These are phyloP conservation scores for Thoreauomyces humboldtii DNA, from an alignment of 192 early-diverging fungal genomes.

Conservation along the genomic window DNA sequence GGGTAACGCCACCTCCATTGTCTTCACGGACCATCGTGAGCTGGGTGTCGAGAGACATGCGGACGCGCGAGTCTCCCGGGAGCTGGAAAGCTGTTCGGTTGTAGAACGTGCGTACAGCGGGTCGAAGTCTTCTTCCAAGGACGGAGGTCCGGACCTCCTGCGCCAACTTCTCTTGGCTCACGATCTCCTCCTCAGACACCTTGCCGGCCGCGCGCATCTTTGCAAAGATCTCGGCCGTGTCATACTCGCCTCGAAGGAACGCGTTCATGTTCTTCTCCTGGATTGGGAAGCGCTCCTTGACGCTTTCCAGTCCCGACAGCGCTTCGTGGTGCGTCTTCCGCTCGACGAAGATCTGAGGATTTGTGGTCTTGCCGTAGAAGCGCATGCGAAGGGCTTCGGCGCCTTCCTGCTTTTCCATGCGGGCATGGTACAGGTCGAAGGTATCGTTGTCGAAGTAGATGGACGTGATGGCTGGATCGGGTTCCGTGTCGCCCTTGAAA, in stretches of 20 bases:
- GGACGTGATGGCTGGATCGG: conserved; percentile 81
- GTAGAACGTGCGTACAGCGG: conserved; percentile 79
- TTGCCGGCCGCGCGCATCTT: conserved; percentile 67
- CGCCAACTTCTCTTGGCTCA: conserved; percentile 67
- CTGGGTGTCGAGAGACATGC: conserved; percentile 89
- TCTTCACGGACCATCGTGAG: conserved; percentile 90
- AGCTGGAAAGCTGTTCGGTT: conserved; percentile 95
- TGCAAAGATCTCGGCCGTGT: conserved; percentile 62
- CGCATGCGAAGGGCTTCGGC: conserved; percentile 84
- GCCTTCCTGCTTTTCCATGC: conserved; percentile 79
- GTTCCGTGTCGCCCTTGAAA: conserved; percentile 71
- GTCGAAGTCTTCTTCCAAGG: conserved; percentile 55
- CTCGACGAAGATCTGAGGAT: conserved; percentile 86
- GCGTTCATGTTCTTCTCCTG: conserved; percentile 87
- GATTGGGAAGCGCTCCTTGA: conserved; percentile 85
- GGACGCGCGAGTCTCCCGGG: conserved; percentile 82
- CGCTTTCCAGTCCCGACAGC: conserved; percentile 72
- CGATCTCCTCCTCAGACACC: conserved; percentile 57
- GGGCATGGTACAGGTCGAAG: conserved; percentile 78
- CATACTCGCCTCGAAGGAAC: conserved; percentile 71
- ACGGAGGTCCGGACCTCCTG: conserved; percentile 72
- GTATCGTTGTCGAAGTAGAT: conserved; percentile 85
- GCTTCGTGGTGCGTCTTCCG: conserved; percentile 96
- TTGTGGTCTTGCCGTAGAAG: conserved; percentile 82
- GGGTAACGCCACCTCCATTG: conserved; percentile 55